A percentile compares a stretch with the other conserved stretches of the same genome.
Evolutionary conservation across 202 grass and related monocot species (phyloP).

Genomic region (Cymbopogon flexuosus): DNA sequence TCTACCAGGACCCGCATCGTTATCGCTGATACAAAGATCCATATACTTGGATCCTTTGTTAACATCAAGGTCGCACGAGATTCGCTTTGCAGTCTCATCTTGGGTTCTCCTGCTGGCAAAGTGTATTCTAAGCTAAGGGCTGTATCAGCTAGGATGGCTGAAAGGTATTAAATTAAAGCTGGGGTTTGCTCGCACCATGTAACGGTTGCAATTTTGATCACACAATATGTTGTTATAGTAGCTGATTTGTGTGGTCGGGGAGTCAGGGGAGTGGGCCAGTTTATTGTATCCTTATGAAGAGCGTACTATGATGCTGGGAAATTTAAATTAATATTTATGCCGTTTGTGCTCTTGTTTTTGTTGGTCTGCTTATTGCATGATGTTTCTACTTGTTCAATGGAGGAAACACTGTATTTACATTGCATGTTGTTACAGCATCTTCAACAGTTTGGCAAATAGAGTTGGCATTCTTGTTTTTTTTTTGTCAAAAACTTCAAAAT

Average conservation of each 20-base stretch:
- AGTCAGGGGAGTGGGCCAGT: not conserved
- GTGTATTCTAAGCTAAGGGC: slow-evolving; percentile 89
- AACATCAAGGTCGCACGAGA: slow-evolving; percentile 90
- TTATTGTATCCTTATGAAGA: not conserved
- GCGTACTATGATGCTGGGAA: not conserved
- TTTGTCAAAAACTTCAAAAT: too few relatives aligned
- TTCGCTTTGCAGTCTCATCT: slow-evolving; percentile 81
- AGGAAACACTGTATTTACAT: not conserved
- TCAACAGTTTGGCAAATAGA: too few relatives aligned
- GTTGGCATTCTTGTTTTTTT: too few relatives aligned
- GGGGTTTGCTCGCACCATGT: not conserved
- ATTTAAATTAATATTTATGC: not conserved
- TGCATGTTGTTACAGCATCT: not conserved
- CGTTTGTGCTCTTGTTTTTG: not conserved
- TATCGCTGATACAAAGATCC: slow-evolving; percentile 81
- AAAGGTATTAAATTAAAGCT: slow-evolving; percentile 22
- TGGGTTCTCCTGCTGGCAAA: slow-evolving; percentile 81
- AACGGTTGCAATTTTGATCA: slow-evolving; percentile 15
- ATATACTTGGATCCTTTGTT: slow-evolving; percentile 89
- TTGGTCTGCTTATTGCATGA: not conserved
- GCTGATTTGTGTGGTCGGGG: slow-evolving; percentile 8
- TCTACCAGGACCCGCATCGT: slow-evolving; percentile 86
- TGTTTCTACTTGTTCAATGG: not conserved
- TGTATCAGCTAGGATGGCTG: slow-evolving; percentile 67
- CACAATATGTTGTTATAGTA: slow-evolving; percentile 1